Evolutionary conservation across 805 yeast species (phyloP), one percentile per base, ranked within the genome.

Genomic region (Candida alai): DNA sequence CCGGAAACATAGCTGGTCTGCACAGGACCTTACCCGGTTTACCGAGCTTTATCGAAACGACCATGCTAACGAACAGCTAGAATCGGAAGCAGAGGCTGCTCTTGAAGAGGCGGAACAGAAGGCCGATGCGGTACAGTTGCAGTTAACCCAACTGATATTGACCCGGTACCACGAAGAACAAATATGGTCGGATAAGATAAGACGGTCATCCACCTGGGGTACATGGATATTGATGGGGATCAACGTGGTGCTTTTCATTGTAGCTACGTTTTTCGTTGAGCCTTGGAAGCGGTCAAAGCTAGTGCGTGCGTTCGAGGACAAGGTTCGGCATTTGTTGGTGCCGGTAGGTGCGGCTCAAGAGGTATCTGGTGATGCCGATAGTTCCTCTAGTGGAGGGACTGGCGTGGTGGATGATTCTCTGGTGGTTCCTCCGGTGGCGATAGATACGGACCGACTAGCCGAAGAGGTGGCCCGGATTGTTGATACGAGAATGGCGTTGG

Each of bases 131-230:
- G 57, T 80, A 13, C 90, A 84, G 45, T 71, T 77, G 35, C 74
- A 71, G 37, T 60, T 88, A 30, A 80, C 87, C 12, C 79, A 79
- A 37, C 80, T 85, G 39, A 93, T 93, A 12, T 66, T 90, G 50
- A 79, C 88, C 2, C 67, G 97, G 46, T 93, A 93, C 50, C 96
- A 90, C 43, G 97, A 93, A 55, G 99, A 93, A 51, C 97, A 93
- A 58, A 78, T 93, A 6, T 93, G 98, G 97, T 86, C 96, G 2
- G 98, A 93, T 60, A 89, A 89, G 58, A 93, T 93, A 40, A 69
- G 98, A 41, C 74, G 89, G 44, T 87, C 95, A 4, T 85, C 96
- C 5, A 89, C 97, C 0, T 93, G 96, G 95, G 98, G 97, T 2
- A 93, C 99, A 0, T 78, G 93, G 71, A 63, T 80, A 4, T 68